phyloP scores from a whole-genome alignment of 768 basidiomycete species.

The Psilocybe azurescens region DNA sequence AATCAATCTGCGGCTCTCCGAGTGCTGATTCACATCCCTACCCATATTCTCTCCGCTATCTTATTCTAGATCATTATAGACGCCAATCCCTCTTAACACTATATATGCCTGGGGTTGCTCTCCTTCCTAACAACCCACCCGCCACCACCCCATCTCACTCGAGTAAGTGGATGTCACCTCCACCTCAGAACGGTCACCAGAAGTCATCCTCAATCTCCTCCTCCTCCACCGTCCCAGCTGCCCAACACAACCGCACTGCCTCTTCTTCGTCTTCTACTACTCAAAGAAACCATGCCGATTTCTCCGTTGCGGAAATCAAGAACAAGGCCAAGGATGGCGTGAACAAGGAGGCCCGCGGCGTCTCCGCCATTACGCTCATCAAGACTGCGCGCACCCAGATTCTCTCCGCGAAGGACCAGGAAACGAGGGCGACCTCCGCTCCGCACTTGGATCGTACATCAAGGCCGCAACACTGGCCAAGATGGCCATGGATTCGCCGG shows the following conservation, averaged over 20 bases:
- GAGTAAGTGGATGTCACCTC: constrained; percentile 31
- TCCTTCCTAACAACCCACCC: constrained; percentile 26
- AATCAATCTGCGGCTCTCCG: background rate
- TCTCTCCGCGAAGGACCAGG: constrained; percentile 52
- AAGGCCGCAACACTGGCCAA: constrained; percentile 64
- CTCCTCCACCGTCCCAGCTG: constrained; percentile 24
- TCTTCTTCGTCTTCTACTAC: background rate
- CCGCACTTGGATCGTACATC: constrained; percentile 63
- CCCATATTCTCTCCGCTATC: background rate
- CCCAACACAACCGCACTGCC: constrained; percentile 20
- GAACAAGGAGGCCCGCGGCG: constrained; percentile 58
- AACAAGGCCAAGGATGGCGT: constrained; percentile 50
- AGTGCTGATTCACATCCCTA: background rate
- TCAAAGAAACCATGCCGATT: constrained; percentile 33
- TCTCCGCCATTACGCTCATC: constrained; percentile 65
- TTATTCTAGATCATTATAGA: background rate
- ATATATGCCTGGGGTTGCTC: constrained; percentile 34
- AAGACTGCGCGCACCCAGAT: constrained; percentile 65
- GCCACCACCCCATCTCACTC: constrained; percentile 30
- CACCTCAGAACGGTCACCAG: constrained; percentile 20
- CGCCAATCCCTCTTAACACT: background rate
- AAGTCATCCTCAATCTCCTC: constrained; percentile 16
- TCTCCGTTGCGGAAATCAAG: constrained; percentile 50
- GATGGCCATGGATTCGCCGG: constrained; percentile 63
- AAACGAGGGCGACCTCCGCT: constrained; percentile 65